phyloP scores from a whole-genome alignment of 495 filamentous ascomycete genomes.

The Cercophora sp. region DNA sequence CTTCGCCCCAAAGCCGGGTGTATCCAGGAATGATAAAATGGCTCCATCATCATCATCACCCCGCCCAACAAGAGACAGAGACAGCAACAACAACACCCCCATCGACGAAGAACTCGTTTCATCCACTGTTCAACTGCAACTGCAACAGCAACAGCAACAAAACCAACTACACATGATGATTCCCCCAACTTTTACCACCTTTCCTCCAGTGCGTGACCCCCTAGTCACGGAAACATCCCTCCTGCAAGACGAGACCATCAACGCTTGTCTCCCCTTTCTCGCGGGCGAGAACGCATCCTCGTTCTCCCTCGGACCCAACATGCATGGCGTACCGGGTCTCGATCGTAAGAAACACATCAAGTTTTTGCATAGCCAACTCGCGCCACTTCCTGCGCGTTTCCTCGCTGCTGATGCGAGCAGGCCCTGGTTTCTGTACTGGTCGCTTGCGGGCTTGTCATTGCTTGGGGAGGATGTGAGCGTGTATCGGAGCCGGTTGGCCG shows the following conservation, averaged over 20 bases:
- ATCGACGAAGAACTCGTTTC: slow-evolving; percentile 17
- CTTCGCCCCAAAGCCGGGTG: slow-evolving; percentile 4
- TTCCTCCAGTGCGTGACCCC: slow-evolving; percentile 61
- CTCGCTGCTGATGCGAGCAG: slow-evolving; percentile 73
- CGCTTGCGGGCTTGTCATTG: slow-evolving; percentile 63
- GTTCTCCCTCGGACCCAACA: slow-evolving; percentile 50
- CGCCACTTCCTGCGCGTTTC: slow-evolving; percentile 59
- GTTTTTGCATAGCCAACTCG: slow-evolving; percentile 69
- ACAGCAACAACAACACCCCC: background rate
- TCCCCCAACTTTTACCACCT: slow-evolving; percentile 61
- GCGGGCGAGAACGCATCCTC: slow-evolving; percentile 43
- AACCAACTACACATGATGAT: slow-evolving; percentile 47
- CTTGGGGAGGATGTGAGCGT: slow-evolving; percentile 70
- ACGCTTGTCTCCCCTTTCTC: slow-evolving; percentile 68
- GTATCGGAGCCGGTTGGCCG: slow-evolving; percentile 64
- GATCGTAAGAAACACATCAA: slow-evolving; percentile 63
- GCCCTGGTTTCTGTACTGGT: slow-evolving; percentile 95
- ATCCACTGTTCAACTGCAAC: too few species aligned
- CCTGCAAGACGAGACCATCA: slow-evolving; percentile 62
- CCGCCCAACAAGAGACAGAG: background rate
- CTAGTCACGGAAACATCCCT: slow-evolving; percentile 64
- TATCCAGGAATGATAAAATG: background rate
- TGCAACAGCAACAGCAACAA: too few species aligned
- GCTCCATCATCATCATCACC: slow-evolving; percentile 4
- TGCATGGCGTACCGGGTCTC: slow-evolving; percentile 68